Base-by-base conservation (phyloP, 192 early-diverging fungal species). In the Coemansia asiatica region DNA sequence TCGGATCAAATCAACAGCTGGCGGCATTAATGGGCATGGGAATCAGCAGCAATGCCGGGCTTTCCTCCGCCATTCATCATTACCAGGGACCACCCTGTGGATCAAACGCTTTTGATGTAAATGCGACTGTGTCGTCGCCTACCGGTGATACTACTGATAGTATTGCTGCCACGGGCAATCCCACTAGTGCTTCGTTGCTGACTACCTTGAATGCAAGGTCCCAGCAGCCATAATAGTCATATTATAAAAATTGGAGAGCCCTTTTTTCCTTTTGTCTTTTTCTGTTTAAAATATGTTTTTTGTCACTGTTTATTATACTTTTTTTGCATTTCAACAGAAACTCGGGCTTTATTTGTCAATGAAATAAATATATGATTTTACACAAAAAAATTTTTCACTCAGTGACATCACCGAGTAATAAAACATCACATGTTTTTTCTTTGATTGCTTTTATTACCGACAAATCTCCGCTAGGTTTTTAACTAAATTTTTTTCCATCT, bases 191-290 rank as follows among this genome's bases (percentile, higher is more conserved):
- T 12, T 68, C 61, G 58, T 53, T 69, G 40, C 56, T 73, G 60
- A 63, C 70, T 0, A 63, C 70, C 2, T 50, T 72, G 5, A 79
- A 73, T 26, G 67, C 71, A 1, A 63, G 66, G 19, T 79, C 76
- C 28, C 76, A 79, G 38, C 71, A 67, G 0, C 59, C 69, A 12
- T 79, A 57, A 31, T 33, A 33, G n/a, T n/a, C n/a, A n/a, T n/a
- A n/a, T n/a, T n/a, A n/a, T n/a, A n/a, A n/a, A n/a, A n/a, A n/a
- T n/a, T n/a, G n/a, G n/a, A n/a, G n/a, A n/a, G n/a, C n/a, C 19
- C 28, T 51, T 31, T 2, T 10, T 58, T 51, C 6, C 31, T 9
- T 61, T 12, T 47, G 22, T 56, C 40, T 19, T 44, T 60, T 51
- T 26, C 50, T 1, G 4, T 56, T n/a, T n/a, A n/a, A n/a, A n/a